These are phyloP conservation scores for Sporothrix humicola DNA, from an alignment of 2,329 filamentous ascomycete genomes.

Conservation along the genomic window DNA sequence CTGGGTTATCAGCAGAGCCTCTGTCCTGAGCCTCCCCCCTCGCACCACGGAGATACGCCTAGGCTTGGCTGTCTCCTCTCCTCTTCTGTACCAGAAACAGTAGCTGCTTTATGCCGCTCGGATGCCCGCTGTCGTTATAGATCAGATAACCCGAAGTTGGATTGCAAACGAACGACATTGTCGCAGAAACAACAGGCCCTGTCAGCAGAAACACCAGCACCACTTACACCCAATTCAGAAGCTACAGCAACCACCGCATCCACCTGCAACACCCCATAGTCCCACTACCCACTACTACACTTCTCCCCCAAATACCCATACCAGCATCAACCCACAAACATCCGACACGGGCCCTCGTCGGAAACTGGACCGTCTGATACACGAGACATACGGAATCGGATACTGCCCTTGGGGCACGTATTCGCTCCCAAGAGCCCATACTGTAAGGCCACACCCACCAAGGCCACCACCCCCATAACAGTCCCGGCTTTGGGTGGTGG, in stretches of 20 bases:
- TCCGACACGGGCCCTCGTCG: slow-evolving; percentile 48
- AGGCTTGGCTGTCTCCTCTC: not conserved
- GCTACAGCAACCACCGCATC: slow-evolving; percentile 15
- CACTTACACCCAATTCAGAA: slow-evolving; percentile 14
- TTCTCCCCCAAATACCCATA: not conserved
- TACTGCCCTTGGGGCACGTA: slow-evolving; percentile 49
- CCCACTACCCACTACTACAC: slow-evolving; percentile 3
- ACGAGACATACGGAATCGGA: slow-evolving; percentile 45
- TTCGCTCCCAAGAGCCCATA: slow-evolving; percentile 34
- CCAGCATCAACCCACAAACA: slow-evolving; percentile 49
- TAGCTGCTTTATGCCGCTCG: slow-evolving; percentile 52
- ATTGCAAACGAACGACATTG: slow-evolving; percentile 52
- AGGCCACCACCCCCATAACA: slow-evolving; percentile 42
- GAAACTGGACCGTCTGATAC: slow-evolving; percentile 50
- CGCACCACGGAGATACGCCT: not conserved
- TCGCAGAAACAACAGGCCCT: slow-evolving; percentile 23
- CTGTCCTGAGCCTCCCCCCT: slow-evolving; percentile 20
- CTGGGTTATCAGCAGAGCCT: slow-evolving; percentile 31
- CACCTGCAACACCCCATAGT: slow-evolving; percentile 15
- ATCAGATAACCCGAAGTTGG: slow-evolving; percentile 58
- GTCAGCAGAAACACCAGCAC: slow-evolving; percentile 17
- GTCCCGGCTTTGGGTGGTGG: slow-evolving; percentile 36
- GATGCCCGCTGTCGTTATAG: slow-evolving; percentile 61
- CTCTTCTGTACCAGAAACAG: slow-evolving; percentile 33
- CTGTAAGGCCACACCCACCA: slow-evolving; percentile 37